phyloP scores from a whole-genome alignment of 441 rosid genomes.

The Francoa sonchifolia region DNA sequence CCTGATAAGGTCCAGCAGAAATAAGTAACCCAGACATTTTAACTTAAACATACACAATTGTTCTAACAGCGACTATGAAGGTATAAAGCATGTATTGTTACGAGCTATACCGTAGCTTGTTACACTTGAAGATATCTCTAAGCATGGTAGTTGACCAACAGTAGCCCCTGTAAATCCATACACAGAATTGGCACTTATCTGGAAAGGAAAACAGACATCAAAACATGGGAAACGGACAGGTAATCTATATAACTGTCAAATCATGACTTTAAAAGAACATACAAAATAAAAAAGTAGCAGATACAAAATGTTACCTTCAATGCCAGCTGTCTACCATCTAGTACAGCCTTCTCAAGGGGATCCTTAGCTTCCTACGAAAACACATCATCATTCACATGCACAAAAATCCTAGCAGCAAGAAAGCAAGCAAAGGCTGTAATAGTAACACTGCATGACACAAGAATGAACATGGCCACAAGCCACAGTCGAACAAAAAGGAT shows the following conservation, averaged over 20 bases:
- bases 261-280: too few species aligned
- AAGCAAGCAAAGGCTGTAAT: background rate
- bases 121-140: slow-evolving; percentile 95
- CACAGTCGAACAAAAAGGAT: slow-evolving; percentile 1
- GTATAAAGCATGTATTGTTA: background rate
- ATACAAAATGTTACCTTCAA: slow-evolving; percentile 79
- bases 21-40: slow-evolving; percentile 6
- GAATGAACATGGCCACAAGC: too few species aligned
- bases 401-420: slow-evolving; percentile 7
- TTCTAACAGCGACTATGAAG: background rate
- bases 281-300: background rate
- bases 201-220: slow-evolving; percentile 19
- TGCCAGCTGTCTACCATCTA: slow-evolving; percentile 96
- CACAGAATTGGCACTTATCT: slow-evolving; percentile 97
- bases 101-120: slow-evolving; percentile 82
- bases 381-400: slow-evolving; percentile 10
- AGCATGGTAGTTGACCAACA: slow-evolving; percentile 82
- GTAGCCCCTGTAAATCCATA: slow-evolving; percentile 99
- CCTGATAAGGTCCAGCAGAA: slow-evolving; percentile 19
- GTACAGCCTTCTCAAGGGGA: slow-evolving; percentile 92
- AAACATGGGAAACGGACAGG: background rate
- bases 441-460: too few species aligned
- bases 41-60: slow-evolving; percentile 7
- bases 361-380: slow-evolving; percentile 78
- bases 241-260: background rate